Conservation (phyloP, 169 alveolate genomes). For the Eimeria brunetti region DNA sequence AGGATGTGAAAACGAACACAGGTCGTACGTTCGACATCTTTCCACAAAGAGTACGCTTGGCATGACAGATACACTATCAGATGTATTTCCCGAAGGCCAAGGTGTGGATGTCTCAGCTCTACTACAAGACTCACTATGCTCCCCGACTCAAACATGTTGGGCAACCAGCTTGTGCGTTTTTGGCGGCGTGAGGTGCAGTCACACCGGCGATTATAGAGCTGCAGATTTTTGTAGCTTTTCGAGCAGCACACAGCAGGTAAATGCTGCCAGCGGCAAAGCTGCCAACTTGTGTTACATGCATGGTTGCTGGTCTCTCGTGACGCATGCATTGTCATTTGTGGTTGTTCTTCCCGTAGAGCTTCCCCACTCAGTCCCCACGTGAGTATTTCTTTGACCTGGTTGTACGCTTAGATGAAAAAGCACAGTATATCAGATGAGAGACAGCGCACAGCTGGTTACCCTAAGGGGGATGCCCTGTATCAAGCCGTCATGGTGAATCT, state of each 20-base stretch:
- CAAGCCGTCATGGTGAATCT: not conserved
- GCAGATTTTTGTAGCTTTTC: not conserved
- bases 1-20: not conserved
- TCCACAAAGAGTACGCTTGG: not conserved
- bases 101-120: not conserved
- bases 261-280: not conserved
- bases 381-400: not conserved
- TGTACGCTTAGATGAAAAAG: not conserved
- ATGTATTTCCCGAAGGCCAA: not conserved
- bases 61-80: not conserved
- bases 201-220: not conserved
- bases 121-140: not conserved
- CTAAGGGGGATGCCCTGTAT: not conserved
- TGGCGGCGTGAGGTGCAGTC: not conserved
- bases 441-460: not conserved
- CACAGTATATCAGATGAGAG: not conserved
- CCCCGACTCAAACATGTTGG: not conserved
- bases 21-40: not conserved
- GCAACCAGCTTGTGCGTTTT: not conserved
- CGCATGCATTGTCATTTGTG: not conserved
- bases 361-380: not conserved
- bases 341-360: not conserved
- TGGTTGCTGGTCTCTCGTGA: not conserved
- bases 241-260: not conserved
- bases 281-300: not conserved